Evolutionary conservation across 108 stramenopile genomes (phyloP).

Genomic region (Heterococcus sp.): DNA sequence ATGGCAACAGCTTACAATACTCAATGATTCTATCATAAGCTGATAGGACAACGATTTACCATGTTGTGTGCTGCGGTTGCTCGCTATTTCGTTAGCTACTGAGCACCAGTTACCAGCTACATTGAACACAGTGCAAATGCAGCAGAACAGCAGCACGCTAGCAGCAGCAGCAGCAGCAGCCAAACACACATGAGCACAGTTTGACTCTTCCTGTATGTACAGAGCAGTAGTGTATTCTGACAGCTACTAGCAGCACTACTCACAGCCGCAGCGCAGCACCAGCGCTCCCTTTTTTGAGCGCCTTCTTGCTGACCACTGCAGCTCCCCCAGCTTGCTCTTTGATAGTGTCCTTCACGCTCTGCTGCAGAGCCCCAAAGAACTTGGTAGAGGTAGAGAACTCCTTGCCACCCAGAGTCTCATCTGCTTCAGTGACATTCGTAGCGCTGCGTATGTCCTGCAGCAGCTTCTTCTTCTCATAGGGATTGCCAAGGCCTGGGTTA

Average conservation of each 20-base stretch:
- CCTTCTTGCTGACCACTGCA: not conserved
- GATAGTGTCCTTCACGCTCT: not conserved
- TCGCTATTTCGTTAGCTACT: too few species aligned
- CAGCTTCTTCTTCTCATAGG: constrained; percentile 89
- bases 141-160: not conserved
- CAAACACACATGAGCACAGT: not conserved
- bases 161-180: not conserved
- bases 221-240: too few species aligned
- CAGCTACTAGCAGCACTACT: not conserved
- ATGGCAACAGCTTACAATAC: too few species aligned
- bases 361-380: constrained; percentile 83
- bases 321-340: not conserved
- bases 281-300: not conserved
- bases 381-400: constrained; percentile 76
- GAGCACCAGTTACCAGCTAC: too few species aligned
- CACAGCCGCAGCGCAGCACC: not conserved
- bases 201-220: too few species aligned
- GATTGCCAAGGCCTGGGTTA: constrained; percentile 84
- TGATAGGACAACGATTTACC: too few species aligned
- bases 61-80: too few species aligned
- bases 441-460: constrained; percentile 73
- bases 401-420: constrained; percentile 57
- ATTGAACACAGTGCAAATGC: not conserved
- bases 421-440: constrained; percentile 68
- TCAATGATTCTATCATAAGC: too few species aligned